These are phyloP conservation scores for Metschnikowia matae DNA, from an alignment of 805 yeast genomes.

Conservation along the genomic window DNA sequence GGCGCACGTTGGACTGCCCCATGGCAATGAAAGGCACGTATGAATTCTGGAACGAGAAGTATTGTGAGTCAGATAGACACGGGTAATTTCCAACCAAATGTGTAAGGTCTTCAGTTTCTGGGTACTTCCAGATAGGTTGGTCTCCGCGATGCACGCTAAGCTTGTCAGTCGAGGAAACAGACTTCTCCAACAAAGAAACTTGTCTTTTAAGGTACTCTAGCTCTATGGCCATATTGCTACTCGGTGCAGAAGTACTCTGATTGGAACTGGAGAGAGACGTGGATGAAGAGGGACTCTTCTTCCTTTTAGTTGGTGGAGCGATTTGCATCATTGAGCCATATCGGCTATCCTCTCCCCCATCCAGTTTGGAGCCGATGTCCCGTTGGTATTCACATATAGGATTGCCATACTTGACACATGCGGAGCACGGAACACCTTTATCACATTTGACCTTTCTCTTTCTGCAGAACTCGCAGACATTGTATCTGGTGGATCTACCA, in stretches of 20 bases:
- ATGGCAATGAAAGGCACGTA: slow-evolving; percentile 17
- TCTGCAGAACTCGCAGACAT: slow-evolving; percentile 23
- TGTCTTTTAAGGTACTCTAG: slow-evolving; percentile 19
- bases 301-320: neutral
- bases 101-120: slow-evolving; percentile 2
- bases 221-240: slow-evolving; percentile 15
- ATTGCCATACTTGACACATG: slow-evolving; percentile 29
- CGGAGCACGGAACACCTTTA: slow-evolving; percentile 24
- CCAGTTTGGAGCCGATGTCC: neutral
- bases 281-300: neutral
- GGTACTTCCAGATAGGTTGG: slow-evolving; percentile 7
- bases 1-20: slow-evolving; percentile 9
- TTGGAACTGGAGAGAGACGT: neutral
- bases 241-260: neutral
- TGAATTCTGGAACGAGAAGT: slow-evolving; percentile 33
- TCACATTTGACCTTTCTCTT: slow-evolving; percentile 22
- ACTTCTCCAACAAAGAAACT: slow-evolving; percentile 18
- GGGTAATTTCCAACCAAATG: slow-evolving; percentile 15
- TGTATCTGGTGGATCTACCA: neutral
- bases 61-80: slow-evolving; percentile 21
- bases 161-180: slow-evolving; percentile 9
- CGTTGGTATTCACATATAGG: slow-evolving; percentile 28
- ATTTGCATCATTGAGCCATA: slow-evolving; percentile 8
- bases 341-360: slow-evolving; percentile 3
- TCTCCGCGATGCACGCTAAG: neutral